A percentile compares a stretch with the other conserved stretches of the same genome.
Evolutionary conservation across 2,329 filamentous ascomycete species (phyloP).

Genomic region (Fusarium oligoseptatum): DNA sequence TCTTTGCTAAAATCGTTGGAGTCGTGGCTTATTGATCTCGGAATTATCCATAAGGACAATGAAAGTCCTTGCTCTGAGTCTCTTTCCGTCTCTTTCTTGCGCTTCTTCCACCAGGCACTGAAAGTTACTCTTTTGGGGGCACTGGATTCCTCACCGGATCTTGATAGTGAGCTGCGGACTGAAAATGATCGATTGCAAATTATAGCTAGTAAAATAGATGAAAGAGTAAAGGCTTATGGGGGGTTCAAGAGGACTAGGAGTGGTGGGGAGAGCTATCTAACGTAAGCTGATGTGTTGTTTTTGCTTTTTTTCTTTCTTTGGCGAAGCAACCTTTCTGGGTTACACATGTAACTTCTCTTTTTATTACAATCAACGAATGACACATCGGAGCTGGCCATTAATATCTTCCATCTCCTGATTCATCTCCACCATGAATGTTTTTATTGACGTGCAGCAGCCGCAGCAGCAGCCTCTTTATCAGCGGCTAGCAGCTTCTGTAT

Average conservation of each 20-base stretch:
- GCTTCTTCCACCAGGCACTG: slow-evolving; percentile 51
- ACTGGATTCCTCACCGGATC: slow-evolving; percentile 48
- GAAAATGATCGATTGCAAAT: slow-evolving; percentile 51
- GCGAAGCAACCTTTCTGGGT: neutral
- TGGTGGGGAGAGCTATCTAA: neutral
- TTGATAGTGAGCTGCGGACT: slow-evolving; percentile 44
- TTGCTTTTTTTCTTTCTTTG: neutral
- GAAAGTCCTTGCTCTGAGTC: slow-evolving; percentile 38
- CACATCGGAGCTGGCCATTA: neutral
- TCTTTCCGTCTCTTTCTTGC: slow-evolving; percentile 52
- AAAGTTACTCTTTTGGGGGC: slow-evolving; percentile 52
- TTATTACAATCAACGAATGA: neutral
- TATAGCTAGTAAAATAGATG: slow-evolving; percentile 46
- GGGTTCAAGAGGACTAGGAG: neutral
- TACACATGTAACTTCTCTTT: neutral
- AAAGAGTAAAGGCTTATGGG: slow-evolving; percentile 51
- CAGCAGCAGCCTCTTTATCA: slow-evolving; percentile 49
- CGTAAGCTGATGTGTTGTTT: neutral
- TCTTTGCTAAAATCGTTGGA: slow-evolving; percentile 49
- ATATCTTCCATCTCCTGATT: no score
- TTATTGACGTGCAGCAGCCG: neutral
- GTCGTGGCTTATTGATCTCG: slow-evolving; percentile 51
- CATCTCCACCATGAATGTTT: neutral
- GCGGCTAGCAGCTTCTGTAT: slow-evolving; percentile 52
- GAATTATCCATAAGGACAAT: slow-evolving; percentile 36